Percentiles rank a stretch among this genome's conserved stretches.
phyloP scores from a whole-genome alignment of 208 protist genomes.

The Crithidia thermophila region DNA sequence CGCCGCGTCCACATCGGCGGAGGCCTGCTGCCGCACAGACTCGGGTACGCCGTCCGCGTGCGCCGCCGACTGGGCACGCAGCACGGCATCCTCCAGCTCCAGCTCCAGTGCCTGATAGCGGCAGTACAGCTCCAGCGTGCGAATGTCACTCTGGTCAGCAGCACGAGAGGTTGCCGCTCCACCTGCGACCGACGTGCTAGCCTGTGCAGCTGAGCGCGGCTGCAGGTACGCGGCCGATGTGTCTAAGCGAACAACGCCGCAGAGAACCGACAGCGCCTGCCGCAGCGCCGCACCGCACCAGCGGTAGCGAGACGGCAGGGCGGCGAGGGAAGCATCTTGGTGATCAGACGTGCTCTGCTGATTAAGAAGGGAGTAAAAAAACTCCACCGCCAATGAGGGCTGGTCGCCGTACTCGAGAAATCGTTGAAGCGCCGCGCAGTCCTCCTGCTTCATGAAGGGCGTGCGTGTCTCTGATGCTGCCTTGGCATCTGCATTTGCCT shows the following conservation, averaged over 20 bases:
- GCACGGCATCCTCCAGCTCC: slow-evolving; percentile 41
- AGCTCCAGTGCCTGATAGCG: slow-evolving; percentile 40
- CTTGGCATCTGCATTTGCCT: background rate
- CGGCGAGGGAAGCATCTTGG: background rate
- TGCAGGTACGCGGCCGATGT: slow-evolving; percentile 34
- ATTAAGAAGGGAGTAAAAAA: background rate
- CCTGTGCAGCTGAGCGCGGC: background rate
- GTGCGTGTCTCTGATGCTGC: background rate
- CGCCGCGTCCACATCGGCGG: slow-evolving; percentile 10
- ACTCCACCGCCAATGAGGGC: background rate
- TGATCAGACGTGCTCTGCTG: slow-evolving; percentile 6
- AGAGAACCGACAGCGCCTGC: slow-evolving; percentile 56
- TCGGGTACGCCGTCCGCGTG: slow-evolving; percentile 12
- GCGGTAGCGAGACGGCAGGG: slow-evolving; percentile 9
- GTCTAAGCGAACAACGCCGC: slow-evolving; percentile 51
- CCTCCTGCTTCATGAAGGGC: slow-evolving; percentile 10
- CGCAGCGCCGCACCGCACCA: slow-evolving; percentile 33
- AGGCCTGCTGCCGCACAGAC: slow-evolving; percentile 9
- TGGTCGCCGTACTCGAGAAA: slow-evolving; percentile 37
- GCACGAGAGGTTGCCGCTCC: background rate
- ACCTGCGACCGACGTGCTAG: background rate
- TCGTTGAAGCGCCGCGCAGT: background rate
- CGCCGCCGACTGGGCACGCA: slow-evolving; percentile 4
- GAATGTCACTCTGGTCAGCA: background rate
- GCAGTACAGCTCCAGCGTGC: slow-evolving; percentile 46